phyloP scores from a whole-genome alignment of 305 asterid species.

The Solanum hybrid region DNA sequence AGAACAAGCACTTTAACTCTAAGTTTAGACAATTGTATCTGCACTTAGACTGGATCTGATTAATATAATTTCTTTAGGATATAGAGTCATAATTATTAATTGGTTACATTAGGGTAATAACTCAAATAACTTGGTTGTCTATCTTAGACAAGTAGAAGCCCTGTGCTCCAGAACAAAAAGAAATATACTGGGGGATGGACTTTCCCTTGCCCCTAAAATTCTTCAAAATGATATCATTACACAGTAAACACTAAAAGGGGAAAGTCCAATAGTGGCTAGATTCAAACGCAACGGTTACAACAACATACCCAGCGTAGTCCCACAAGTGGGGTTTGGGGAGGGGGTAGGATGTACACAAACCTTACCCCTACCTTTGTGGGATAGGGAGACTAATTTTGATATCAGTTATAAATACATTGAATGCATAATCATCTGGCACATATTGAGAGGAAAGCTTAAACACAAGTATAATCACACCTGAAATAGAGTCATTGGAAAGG shows the following conservation, averaged over 20 bases:
- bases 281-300: not conserved
- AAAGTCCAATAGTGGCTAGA: not conserved
- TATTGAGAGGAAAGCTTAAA: not conserved
- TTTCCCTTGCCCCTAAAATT: not conserved
- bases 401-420: not conserved
- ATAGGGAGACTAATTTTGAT: not conserved
- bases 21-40: not conserved
- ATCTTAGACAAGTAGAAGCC: not conserved
- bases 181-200: not conserved
- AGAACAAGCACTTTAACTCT: not conserved
- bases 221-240: not conserved
- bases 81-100: not conserved
- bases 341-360: not conserved
- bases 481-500: slow-evolving; percentile 80
- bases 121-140: not conserved
- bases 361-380: not conserved
- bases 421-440: not conserved
- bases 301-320: not conserved
- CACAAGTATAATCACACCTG: slow-evolving; percentile 37
- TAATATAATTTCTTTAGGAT: not conserved
- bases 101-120: not conserved
- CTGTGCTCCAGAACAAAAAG: not conserved
- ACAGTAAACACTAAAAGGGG: not conserved
- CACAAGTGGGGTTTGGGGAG: not conserved
- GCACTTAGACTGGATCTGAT: not conserved